Percentiles rank a stretch among this genome's conserved stretches.
phyloP scores from a whole-genome alignment of 495 filamentous ascomycete species.

The Tuber umbilicatum region DNA sequence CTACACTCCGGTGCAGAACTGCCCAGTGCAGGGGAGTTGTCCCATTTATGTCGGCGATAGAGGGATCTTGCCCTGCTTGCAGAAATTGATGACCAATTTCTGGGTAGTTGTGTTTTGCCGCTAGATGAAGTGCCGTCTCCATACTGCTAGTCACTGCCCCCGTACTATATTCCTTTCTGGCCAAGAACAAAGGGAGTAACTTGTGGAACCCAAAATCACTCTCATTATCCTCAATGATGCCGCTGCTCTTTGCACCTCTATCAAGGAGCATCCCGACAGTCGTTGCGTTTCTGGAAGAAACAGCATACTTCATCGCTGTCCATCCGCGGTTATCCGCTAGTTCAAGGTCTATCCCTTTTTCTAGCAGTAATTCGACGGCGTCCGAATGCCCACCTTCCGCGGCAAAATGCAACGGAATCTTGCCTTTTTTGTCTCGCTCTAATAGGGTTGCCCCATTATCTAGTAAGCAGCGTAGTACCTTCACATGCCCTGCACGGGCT shows the following conservation, averaged over 20 bases:
- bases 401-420: slow-evolving; percentile 44
- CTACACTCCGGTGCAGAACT: not conserved
- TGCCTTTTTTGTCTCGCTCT: slow-evolving; percentile 37
- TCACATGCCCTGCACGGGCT: slow-evolving; percentile 39
- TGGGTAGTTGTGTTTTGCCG: not conserved
- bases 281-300: slow-evolving; percentile 10
- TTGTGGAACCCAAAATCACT: not conserved
- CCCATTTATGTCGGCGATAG: not conserved
- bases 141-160: not conserved
- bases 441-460: slow-evolving; percentile 44
- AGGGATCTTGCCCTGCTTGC: not conserved
- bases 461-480: slow-evolving; percentile 43
- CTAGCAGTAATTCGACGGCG: slow-evolving; percentile 36
- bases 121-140: not conserved
- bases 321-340: slow-evolving; percentile 26
- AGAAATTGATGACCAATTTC: not conserved
- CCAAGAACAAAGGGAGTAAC: not conserved
- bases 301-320: slow-evolving; percentile 43
- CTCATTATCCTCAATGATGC: not conserved
- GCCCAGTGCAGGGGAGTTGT: slow-evolving; percentile 3
- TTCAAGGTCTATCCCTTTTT: slow-evolving; percentile 34
- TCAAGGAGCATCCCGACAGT: slow-evolving; percentile 9
- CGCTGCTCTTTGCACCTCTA: slow-evolving; percentile 2
- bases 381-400: slow-evolving; percentile 34
- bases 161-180: not conserved